Evolutionary conservation across 306 rosid genomes (phyloP).

Genomic region (Potentilla sterilis): DNA sequence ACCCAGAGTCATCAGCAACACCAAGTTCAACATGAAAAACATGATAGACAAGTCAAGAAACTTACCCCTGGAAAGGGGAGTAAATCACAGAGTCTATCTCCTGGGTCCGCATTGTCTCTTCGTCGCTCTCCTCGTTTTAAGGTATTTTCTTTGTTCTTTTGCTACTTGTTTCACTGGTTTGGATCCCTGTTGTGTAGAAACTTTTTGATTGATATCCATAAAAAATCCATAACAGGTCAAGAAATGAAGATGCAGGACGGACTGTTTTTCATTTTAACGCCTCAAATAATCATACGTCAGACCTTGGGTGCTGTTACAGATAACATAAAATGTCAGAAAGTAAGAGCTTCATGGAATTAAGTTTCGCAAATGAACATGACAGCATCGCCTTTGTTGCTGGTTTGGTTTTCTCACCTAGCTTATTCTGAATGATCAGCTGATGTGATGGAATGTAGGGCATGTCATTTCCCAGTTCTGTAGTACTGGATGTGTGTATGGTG

Average conservation of each 20-base stretch:
- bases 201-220: background rate
- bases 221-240: slow-evolving; percentile 38
- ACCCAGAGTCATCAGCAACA: slow-evolving; percentile 35
- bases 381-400: slow-evolving; percentile 29
- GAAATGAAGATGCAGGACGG: slow-evolving; percentile 42
- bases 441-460: slow-evolving; percentile 19
- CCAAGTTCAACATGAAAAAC: slow-evolving; percentile 38
- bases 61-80: slow-evolving; percentile 33
- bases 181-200: background rate
- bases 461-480: slow-evolving; percentile 4
- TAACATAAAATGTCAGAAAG: slow-evolving; percentile 21
- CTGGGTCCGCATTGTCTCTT: slow-evolving; percentile 54
- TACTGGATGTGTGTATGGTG: background rate
- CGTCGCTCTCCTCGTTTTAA: slow-evolving; percentile 62
- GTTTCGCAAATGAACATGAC: slow-evolving; percentile 7
- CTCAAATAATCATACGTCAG: slow-evolving; percentile 30
- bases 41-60: slow-evolving; percentile 35
- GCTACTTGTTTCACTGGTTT: background rate
- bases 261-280: background rate
- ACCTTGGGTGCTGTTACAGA: slow-evolving; percentile 10
- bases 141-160: slow-evolving; percentile 33
- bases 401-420: background rate
- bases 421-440: slow-evolving; percentile 3
- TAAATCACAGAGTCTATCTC: slow-evolving; percentile 37
- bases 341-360: slow-evolving; percentile 11